Conservation (phyloP, 495 filamentous ascomycete genomes). For the Penicillium manginii region DNA sequence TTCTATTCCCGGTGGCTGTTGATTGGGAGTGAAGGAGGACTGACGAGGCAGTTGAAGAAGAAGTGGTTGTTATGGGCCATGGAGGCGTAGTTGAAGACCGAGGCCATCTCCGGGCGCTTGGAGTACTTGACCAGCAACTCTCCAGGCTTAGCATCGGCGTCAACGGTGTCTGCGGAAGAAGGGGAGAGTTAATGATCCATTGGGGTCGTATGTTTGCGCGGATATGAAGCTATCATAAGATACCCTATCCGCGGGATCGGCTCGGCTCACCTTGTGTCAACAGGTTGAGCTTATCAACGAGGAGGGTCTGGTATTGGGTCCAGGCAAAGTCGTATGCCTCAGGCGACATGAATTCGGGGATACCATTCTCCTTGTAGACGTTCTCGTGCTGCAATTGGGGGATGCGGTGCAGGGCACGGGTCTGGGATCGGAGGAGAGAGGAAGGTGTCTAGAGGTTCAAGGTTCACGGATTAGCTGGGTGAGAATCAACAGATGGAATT, state of each 20-base stretch:
- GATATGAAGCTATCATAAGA: background rate
- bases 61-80: conserved; percentile 97
- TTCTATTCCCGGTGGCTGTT: background rate
- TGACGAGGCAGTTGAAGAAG: conserved; percentile 78
- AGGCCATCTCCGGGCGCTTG: conserved; percentile 73
- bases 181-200: background rate
- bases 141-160: conserved; percentile 59
- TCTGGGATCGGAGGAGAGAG: conserved; percentile 48
- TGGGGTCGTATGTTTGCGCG: background rate
- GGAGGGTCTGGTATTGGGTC: conserved; percentile 75
- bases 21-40: conserved; percentile 12
- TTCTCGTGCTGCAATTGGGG: conserved; percentile 61
- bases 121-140: conserved; percentile 75
- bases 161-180: conserved; percentile 52
- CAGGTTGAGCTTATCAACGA: conserved; percentile 75
- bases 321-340: conserved; percentile 75
- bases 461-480: no score
- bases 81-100: conserved; percentile 90
- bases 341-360: conserved; percentile 68
- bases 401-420: conserved; percentile 56
- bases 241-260: conserved; percentile 16
- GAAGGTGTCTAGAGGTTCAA: conserved; percentile 35
- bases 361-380: conserved; percentile 57
- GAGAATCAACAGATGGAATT: background rate
- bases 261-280: conserved; percentile 67